Percentiles rank a stretch among this genome's conserved stretches.
phyloP scores from a whole-genome alignment of 2,329 filamentous ascomycete genomes.

The Pseudogymnoascus sp. region DNA sequence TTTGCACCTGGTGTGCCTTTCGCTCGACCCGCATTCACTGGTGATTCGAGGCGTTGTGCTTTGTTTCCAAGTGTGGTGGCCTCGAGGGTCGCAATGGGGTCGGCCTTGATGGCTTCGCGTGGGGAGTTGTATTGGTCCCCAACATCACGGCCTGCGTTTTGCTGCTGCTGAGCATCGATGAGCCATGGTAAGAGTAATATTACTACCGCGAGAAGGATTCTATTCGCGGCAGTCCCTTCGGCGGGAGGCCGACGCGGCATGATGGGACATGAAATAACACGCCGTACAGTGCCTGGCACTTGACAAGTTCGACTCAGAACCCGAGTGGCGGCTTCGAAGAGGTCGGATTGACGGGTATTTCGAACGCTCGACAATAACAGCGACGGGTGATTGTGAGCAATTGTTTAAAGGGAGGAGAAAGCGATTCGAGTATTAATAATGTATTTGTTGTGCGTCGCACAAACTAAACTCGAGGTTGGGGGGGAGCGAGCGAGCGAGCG shows the following conservation, averaged over 20 bases:
- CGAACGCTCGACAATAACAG: not conserved
- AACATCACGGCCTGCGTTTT: constrained; percentile 23
- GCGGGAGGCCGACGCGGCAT: constrained; percentile 59
- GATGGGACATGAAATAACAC: constrained; percentile 26
- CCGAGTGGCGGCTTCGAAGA: not conserved
- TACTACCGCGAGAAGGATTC: constrained; percentile 45
- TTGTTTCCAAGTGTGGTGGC: constrained; percentile 25
- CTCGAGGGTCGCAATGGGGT: constrained; percentile 22
- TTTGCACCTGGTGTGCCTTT: constrained; percentile 26
- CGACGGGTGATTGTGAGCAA: not conserved
- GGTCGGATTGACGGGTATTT: not conserved
- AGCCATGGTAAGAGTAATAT: constrained; percentile 50
- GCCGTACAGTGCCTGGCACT: not conserved
- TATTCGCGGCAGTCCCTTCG: constrained; percentile 44
- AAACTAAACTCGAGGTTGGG: constrained; percentile 8
- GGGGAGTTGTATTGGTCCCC: constrained; percentile 23
- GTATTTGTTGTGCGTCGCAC: constrained; percentile 6
- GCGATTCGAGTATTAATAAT: not conserved
- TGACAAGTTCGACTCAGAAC: constrained; percentile 5
- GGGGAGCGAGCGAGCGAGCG: not conserved
- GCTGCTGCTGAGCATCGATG: constrained; percentile 55
- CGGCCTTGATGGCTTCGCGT: constrained; percentile 24
- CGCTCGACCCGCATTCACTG: constrained; percentile 22
- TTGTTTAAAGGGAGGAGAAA: not conserved
- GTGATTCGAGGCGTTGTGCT: constrained; percentile 28